Percentiles rank a stretch among this genome's conserved stretches.
Evolutionary conservation across 73 alveolate species (phyloP).

Genomic region (Paramecium sonneborni): DNA sequence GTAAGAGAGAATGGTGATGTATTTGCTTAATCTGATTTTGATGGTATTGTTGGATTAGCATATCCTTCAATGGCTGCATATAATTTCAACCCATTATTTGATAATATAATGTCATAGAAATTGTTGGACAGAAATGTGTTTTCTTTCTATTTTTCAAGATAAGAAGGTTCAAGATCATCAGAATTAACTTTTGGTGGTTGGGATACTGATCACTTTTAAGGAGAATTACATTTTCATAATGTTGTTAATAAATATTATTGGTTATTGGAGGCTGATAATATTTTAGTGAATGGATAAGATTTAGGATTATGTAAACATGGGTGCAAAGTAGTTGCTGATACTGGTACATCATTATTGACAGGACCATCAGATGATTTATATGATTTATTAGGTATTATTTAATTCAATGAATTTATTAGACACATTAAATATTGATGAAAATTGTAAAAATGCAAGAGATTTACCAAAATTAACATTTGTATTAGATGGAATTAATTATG

Average conservation of each 20-base stretch:
- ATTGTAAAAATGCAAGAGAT: constrained; percentile 68
- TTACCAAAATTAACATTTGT: constrained; percentile 81
- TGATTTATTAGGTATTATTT: constrained; percentile 63
- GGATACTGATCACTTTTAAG: constrained; percentile 67
- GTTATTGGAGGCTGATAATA: constrained; percentile 75
- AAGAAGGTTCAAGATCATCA: constrained; percentile 69
- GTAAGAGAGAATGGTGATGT: constrained; percentile 79
- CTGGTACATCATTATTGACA: constrained; percentile 85
- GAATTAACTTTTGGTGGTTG: constrained; percentile 77
- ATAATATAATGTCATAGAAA: constrained; percentile 71
- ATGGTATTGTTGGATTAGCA: constrained; percentile 86
- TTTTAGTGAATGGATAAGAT: constrained; percentile 72
- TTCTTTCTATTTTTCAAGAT: constrained; percentile 74
- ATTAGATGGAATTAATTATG: constrained; percentile 73
- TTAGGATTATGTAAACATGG: constrained; percentile 70
- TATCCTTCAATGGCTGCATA: constrained; percentile 78
- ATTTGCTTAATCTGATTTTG: constrained; percentile 70
- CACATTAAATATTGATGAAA: constrained; percentile 55
- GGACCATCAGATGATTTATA: constrained; percentile 72
- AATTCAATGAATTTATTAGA: constrained; percentile 35
- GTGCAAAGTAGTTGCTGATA: constrained; percentile 80
- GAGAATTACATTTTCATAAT: constrained; percentile 76
- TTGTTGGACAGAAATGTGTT: constrained; percentile 75
- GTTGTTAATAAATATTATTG: constrained; percentile 75
- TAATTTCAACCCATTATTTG: constrained; percentile 74